A percentile compares a stretch with the other conserved stretches of the same genome.
Conservation (phyloP, 805 yeast species). For the Schwanniomyces pseudopolymorphus region DNA sequence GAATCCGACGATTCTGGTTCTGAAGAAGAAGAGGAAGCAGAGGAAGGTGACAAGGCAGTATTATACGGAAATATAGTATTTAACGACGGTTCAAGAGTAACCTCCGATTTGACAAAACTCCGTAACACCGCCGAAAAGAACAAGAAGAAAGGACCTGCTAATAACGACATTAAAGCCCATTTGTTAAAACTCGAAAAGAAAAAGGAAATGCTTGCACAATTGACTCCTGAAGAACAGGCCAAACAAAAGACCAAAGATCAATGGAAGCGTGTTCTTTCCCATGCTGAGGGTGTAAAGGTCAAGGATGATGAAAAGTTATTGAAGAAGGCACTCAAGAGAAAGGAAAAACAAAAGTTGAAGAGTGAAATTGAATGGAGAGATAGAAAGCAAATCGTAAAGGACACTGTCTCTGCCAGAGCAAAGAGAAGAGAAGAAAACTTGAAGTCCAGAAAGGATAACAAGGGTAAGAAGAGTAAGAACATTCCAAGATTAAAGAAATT, state of each 20-base stretch:
- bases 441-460: conserved; percentile 79
- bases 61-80: conserved; percentile 82
- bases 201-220: conserved; percentile 56
- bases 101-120: conserved; percentile 63
- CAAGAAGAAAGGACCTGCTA: conserved; percentile 80
- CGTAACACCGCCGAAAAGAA: conserved; percentile 48
- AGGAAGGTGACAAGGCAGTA: conserved; percentile 38
- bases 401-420: conserved; percentile 68
- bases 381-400: conserved; percentile 76
- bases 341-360: conserved; percentile 79
- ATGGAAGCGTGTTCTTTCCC: conserved; percentile 83
- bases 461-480: conserved; percentile 74
- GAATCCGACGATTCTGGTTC: conserved; percentile 33
- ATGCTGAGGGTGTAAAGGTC: conserved; percentile 84
- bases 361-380: conserved; percentile 93
- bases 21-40: conserved; percentile 31
- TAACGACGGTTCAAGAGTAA: conserved; percentile 75
- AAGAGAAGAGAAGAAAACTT: conserved; percentile 92
- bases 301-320: conserved; percentile 88
- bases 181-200: conserved; percentile 71
- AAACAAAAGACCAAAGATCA: conserved; percentile 67
- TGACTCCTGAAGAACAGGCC: conserved; percentile 62
- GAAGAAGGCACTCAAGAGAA: conserved; percentile 80
- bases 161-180: conserved; percentile 82
- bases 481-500: conserved; percentile 69